Evolutionary conservation across 306 rosid genomes (phyloP).

Genomic region (Cercis canadensis): DNA sequence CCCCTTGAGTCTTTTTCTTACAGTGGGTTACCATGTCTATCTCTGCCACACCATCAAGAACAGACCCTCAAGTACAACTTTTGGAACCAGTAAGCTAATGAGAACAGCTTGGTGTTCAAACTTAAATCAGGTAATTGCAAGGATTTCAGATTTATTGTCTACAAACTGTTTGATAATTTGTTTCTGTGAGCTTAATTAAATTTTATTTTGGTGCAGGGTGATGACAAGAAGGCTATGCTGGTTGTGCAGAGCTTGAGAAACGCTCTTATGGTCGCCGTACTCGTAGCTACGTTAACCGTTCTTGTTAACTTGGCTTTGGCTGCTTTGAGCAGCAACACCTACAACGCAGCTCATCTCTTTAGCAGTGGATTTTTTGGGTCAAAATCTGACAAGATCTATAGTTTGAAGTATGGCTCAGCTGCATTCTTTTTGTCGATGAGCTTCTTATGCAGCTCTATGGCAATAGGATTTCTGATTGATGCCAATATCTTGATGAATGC

Average conservation of each 20-base stretch:
- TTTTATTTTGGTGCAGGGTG: slow-evolving; percentile 47
- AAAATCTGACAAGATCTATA: slow-evolving; percentile 47
- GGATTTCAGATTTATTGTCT: too few relatives aligned
- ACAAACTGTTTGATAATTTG: too few relatives aligned
- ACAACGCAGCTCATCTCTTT: slow-evolving; percentile 52
- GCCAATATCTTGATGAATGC: slow-evolving; percentile 63
- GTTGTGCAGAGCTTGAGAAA: slow-evolving; percentile 81
- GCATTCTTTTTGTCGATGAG: slow-evolving; percentile 58
- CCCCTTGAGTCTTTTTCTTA: slow-evolving; percentile 63
- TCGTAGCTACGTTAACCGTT: slow-evolving; percentile 67
- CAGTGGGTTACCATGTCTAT: slow-evolving; percentile 69
- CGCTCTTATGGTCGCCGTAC: slow-evolving; percentile 61
- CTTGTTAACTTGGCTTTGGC: slow-evolving; percentile 54
- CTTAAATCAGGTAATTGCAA: slow-evolving; percentile 52
- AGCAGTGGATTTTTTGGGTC: slow-evolving; percentile 47
- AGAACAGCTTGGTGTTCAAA: slow-evolving; percentile 65
- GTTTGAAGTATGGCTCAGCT: slow-evolving; percentile 63
- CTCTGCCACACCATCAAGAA: slow-evolving; percentile 68
- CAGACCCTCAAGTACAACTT: slow-evolving; percentile 64
- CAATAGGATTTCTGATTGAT: slow-evolving; percentile 66
- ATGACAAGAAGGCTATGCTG: slow-evolving; percentile 59
- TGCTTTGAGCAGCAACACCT: slow-evolving; percentile 60
- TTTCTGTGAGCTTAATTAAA: not conserved
- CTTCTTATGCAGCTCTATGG: slow-evolving; percentile 80
- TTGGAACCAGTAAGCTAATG: slow-evolving; percentile 53